phyloP scores from a whole-genome alignment of 2,329 filamentous ascomycete species.

The Penicillium sp. region DNA sequence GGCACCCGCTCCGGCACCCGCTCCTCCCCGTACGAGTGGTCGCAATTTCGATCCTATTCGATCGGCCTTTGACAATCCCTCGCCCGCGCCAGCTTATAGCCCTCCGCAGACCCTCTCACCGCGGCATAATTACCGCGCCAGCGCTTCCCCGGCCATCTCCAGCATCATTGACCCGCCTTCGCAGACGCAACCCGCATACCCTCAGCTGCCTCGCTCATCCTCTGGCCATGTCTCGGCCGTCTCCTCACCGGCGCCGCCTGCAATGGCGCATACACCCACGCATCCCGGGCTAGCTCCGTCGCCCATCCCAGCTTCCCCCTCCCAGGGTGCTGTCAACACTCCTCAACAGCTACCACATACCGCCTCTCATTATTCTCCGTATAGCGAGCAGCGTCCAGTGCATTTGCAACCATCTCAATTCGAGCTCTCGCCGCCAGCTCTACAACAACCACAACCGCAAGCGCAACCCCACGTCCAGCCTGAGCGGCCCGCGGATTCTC shows the following conservation, averaged over 20 bases:
- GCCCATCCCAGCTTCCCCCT: conserved; percentile 30
- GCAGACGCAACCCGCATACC: conserved; percentile 36
- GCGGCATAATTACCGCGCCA: conserved; percentile 67
- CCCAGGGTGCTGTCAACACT: conserved; percentile 25
- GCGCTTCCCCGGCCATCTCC: conserved; percentile 86
- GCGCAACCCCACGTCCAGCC: conserved; percentile 23
- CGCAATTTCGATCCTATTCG: conserved; percentile 90
- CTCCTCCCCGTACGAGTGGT: conserved; percentile 65
- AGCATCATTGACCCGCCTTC: conserved; percentile 76
- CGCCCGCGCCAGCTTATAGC: conserved; percentile 46
- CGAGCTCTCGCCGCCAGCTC: conserved; percentile 23
- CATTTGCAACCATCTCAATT: conserved; percentile 31
- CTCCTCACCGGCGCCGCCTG: conserved; percentile 33
- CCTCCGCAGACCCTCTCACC: conserved; percentile 52
- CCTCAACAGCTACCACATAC: conserved; percentile 23
- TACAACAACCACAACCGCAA: conserved; percentile 23
- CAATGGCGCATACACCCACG: conserved; percentile 31
- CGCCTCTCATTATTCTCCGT: conserved; percentile 22
- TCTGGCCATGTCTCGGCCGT: conserved; percentile 33
- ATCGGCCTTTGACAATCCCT: conserved; percentile 60
- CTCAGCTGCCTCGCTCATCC: conserved; percentile 33
- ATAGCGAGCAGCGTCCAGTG: conserved; percentile 30
- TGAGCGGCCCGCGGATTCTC: conserved; percentile 12
- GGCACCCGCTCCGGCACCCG: conserved; percentile 23
- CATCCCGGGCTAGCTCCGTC: conserved; percentile 31